Evolutionary conservation across 2,329 filamentous ascomycete genomes (phyloP).

Genomic region (Calonectria multiphialidica): DNA sequence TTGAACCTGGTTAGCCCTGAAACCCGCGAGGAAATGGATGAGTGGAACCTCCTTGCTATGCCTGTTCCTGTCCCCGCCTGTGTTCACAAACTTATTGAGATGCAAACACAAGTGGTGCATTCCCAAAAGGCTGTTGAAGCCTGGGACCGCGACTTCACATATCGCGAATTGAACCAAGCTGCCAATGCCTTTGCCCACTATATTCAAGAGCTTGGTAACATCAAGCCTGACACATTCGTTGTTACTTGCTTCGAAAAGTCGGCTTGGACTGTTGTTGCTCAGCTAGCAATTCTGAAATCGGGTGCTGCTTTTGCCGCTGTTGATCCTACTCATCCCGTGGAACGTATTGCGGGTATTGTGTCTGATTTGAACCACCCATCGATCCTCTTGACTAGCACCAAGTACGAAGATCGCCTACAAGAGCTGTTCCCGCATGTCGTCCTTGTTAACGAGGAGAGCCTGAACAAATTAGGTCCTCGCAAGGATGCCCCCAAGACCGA

Average conservation of each 20-base stretch:
- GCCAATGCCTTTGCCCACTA: neutral
- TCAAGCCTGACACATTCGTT: neutral
- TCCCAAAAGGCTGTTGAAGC: neutral
- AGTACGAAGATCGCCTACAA: neutral
- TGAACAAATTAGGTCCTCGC: neutral
- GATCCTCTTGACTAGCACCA: neutral
- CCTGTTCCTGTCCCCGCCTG: neutral
- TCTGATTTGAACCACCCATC: neutral
- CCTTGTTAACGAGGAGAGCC: neutral
- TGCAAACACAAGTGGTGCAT: neutral
- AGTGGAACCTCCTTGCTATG: constrained; percentile 1
- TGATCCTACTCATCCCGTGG: neutral
- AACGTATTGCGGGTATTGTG: neutral
- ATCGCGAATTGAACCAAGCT: neutral
- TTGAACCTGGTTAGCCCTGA: neutral
- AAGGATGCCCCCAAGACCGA: neutral
- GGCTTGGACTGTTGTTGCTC: neutral
- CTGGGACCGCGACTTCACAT: neutral
- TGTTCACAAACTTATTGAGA: neutral
- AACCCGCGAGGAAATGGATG: neutral
- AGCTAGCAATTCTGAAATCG: neutral
- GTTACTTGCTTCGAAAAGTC: neutral
- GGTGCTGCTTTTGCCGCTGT: neutral
- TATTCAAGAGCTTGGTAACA: neutral
- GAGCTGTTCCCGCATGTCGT: neutral